These are phyloP conservation scores for Microbotryum silenes-acaulis DNA, from an alignment of 1,284 basidiomycete genomes.

Conservation along the genomic window DNA sequence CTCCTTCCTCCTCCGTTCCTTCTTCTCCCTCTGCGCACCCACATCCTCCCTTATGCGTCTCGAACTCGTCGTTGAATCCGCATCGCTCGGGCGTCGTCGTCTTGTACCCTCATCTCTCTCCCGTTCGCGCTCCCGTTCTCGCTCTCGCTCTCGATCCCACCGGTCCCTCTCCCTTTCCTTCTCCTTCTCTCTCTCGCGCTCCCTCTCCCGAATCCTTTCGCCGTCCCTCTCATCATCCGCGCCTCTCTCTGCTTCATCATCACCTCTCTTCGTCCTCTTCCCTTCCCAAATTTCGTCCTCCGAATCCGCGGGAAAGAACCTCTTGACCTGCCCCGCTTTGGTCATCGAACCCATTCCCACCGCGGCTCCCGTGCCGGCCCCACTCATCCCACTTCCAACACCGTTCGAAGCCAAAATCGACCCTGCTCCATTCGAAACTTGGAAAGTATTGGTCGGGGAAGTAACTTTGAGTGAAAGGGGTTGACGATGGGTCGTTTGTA, in stretches of 20 bases:
- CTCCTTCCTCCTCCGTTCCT: neutral
- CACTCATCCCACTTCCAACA: too few species aligned
- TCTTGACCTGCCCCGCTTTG: slow-evolving; percentile 26
- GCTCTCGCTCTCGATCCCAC: neutral
- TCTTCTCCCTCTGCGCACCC: neutral
- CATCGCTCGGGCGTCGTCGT: neutral
- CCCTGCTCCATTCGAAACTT: too few species aligned
- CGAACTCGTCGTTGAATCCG: too few species aligned
- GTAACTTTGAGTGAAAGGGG: too few species aligned
- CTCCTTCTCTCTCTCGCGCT: neutral
- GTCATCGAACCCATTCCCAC: neutral
- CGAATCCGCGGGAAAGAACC: slow-evolving; percentile 40
- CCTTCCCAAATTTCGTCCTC: slow-evolving; percentile 27
- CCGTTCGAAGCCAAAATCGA: too few species aligned
- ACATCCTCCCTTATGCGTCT: neutral
- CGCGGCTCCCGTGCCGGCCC: too few species aligned
- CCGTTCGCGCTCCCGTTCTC: neutral
- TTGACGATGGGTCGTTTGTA: too few species aligned
- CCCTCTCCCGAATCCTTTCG: neutral
- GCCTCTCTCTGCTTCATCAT: slow-evolving; percentile 44
- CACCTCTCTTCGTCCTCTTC: slow-evolving; percentile 4
- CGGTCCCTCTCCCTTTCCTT: neutral
- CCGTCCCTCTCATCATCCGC: neutral
- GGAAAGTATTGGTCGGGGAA: too few species aligned
- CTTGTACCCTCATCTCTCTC: neutral